A percentile compares a stretch with the other conserved stretches of the same genome.
These are phyloP conservation scores for Parachaetomium inaequale DNA, from an alignment of 495 filamentous ascomycete species.

Conservation along the genomic window DNA sequence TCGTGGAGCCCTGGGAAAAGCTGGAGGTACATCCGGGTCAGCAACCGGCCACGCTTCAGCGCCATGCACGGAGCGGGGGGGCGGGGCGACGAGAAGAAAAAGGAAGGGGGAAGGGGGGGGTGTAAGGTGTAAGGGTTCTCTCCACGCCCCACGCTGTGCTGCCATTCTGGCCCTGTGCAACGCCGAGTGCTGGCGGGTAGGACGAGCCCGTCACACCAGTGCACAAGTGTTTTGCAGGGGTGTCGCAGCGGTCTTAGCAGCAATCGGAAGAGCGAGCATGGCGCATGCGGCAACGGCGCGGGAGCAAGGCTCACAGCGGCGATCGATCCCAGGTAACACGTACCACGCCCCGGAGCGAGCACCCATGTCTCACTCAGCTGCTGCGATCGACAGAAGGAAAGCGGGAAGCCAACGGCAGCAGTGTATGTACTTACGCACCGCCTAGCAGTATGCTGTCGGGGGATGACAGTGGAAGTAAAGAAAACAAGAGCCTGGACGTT, in stretches of 20 bases:
- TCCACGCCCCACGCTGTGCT: conserved; percentile 8
- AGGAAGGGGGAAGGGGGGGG: neutral
- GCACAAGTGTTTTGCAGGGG: conserved; percentile 43
- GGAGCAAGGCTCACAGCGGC: conserved; percentile 29
- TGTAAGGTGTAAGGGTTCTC: neutral
- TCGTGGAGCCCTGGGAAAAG: conserved; percentile 46
- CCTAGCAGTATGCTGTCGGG: too few species aligned
- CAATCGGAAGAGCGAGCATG: conserved; percentile 39
- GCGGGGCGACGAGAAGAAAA: conserved; percentile 4
- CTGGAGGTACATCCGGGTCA: conserved; percentile 36
- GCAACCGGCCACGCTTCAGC: conserved; percentile 33
- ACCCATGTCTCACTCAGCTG: conserved; percentile 28
- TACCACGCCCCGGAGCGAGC: conserved; percentile 29
- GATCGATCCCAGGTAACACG: conserved; percentile 34
- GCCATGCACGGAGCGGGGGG: conserved; percentile 11
- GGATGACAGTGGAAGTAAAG: neutral
- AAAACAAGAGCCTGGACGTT: neutral
- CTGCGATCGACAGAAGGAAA: conserved; percentile 15
- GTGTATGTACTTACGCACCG: neutral
- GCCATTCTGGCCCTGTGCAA: conserved; percentile 16
- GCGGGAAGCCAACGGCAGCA: conserved; percentile 5
- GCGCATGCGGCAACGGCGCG: conserved; percentile 33
- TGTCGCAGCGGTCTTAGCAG: conserved; percentile 15
- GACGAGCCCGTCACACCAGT: conserved; percentile 24
- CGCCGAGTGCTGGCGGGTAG: conserved; percentile 15